Base-by-base conservation (phyloP, 208 protist genomes). In the Leishmania tarentolae region DNA sequence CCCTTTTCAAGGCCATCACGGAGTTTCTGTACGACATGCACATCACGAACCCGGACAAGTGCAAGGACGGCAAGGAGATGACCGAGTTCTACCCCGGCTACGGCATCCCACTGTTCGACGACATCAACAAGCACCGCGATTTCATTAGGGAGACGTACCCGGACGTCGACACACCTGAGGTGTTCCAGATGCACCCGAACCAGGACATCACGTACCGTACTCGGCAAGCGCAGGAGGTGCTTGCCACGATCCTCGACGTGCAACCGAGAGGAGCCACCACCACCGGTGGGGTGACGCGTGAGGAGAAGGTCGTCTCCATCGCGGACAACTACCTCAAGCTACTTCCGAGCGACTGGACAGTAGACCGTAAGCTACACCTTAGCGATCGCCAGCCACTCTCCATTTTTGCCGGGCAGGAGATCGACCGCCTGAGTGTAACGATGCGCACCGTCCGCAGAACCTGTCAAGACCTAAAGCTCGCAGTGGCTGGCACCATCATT, bases 101-200 rank as follows among this genome's bases (percentile, higher is more conserved):
- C 81, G 89, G 87, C 68, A 98, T 98, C 63, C 96, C 96, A 8
- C 86, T 95, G 61, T 97, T 98, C 85, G 96, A 98, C 86, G 96
- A 98, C 79, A 98, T 98, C 86, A 96, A 97, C 84, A 94, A 93
- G 79, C 95, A 98, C 84, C 91, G 95, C 63, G 95, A 98, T 65
- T 98, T 98, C 78, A 95, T 98, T 79, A 91, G 98, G 57, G 95
- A 98, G 78, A 94, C 90, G n/a, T 95, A 99, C 82, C 98, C 98
- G 24, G 92, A 96, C 57, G 95, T 98, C 69, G 99, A 99, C 93
- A 92, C 90, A 24, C 99, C 99, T 11, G 97, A 99, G 87, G 95
- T 99, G 63, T 99, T 99, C 86, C 98, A 99, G 65, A 96, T 99
- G 88, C 98, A 99, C 88, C 79, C 95, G 44, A 99, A 99, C 91